Percentiles rank a stretch among this genome's conserved stretches.
Conservation (phyloP, 1,139 yeast genomes). For the Yamadazyma spencermartinsiae region DNA sequence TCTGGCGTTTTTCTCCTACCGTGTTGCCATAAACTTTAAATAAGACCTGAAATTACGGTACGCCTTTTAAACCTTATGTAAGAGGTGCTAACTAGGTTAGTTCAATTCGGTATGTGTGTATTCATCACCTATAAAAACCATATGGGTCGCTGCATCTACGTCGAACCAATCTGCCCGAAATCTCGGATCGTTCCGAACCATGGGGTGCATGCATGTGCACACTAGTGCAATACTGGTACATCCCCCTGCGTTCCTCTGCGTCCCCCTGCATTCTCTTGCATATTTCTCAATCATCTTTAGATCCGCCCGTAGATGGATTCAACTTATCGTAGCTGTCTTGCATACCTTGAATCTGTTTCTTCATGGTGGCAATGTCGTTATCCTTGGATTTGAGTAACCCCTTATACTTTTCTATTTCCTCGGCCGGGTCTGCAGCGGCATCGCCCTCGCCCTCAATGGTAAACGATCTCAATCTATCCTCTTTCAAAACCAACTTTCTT, state of each 20-base stretch:
- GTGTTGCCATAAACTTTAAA: no score
- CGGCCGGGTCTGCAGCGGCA: constrained; percentile 20
- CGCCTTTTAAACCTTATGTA: no score
- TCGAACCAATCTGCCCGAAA: no score
- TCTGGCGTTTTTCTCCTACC: no score
- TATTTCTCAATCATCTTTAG: constrained; percentile 13
- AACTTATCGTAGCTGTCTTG: constrained; percentile 54
- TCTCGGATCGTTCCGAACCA: no score
- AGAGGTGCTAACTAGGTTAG: no score
- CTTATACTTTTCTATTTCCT: constrained; percentile 39
- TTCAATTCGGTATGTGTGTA: no score
- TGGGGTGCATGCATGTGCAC: no score
- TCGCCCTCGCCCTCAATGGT: constrained; percentile 21
- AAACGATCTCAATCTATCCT: constrained; percentile 39
- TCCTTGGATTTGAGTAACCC: constrained; percentile 47
- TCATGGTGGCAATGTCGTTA: constrained; percentile 49
- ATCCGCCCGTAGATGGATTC: constrained; percentile 16
- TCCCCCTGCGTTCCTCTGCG: background rate
- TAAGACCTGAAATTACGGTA: no score
- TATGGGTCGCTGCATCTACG: no score
- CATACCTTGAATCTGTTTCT: constrained; percentile 54
- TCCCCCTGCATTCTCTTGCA: background rate
- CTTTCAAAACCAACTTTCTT: constrained; percentile 58
- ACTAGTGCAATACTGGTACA: no score
- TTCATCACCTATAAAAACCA: no score